Evolutionary conservation across 192 early-diverging fungal species (phyloP).

Genomic region (Chytriomyces confervae): DNA sequence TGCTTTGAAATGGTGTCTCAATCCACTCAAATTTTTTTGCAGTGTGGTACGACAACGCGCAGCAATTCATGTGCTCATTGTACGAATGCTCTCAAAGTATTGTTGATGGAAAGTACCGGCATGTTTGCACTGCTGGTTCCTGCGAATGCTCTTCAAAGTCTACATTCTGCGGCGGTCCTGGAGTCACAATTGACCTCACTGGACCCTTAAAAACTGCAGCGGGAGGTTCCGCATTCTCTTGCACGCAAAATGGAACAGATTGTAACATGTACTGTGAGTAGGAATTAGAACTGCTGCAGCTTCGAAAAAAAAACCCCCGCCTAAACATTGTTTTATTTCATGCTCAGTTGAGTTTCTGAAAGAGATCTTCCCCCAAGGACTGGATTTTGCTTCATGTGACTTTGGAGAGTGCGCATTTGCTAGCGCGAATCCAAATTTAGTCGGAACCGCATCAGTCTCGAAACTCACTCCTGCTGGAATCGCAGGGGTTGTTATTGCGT

Average conservation of each 20-base stretch:
- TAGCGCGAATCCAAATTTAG: slow-evolving; percentile 41
- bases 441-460: slow-evolving; percentile 2
- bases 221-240: slow-evolving; percentile 52
- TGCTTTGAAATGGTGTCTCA: not conserved
- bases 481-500: slow-evolving; percentile 30
- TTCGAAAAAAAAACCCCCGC: too few species aligned
- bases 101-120: slow-evolving; percentile 29
- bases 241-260: slow-evolving; percentile 44
- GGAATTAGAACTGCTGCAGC: not conserved
- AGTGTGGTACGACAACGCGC: slow-evolving; percentile 50
- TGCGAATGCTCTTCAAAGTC: slow-evolving; percentile 57
- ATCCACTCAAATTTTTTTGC: slow-evolving; percentile 32
- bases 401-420: slow-evolving; percentile 63
- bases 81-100: slow-evolving; percentile 48
- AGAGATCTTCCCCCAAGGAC: slow-evolving; percentile 58
- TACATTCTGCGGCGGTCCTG: slow-evolving; percentile 61
- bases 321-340: not conserved
- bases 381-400: slow-evolving; percentile 56
- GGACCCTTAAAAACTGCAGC: slow-evolving; percentile 43
- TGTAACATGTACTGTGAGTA: slow-evolving; percentile 50
- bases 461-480: slow-evolving; percentile 25
- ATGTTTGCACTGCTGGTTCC: slow-evolving; percentile 46
- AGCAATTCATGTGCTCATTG: slow-evolving; percentile 61
- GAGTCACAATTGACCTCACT: slow-evolving; percentile 45
- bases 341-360: slow-evolving; percentile 49